Conservation (phyloP, 495 filamentous ascomycete genomes). For the Saxophila tyrrhenica region DNA sequence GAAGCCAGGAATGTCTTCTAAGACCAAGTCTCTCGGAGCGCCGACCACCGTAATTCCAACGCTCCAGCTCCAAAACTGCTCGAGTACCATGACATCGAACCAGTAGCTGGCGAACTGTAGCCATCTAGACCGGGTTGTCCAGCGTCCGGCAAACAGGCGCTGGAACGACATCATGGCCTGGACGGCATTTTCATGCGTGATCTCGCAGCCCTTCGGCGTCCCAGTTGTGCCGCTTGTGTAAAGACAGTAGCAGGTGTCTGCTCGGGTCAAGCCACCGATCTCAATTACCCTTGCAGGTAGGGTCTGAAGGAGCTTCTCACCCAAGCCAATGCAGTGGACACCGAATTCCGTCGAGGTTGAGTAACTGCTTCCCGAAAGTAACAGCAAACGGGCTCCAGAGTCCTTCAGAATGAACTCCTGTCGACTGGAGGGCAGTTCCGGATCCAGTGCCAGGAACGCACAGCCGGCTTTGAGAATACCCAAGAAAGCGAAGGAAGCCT, state of each 20-base stretch:
- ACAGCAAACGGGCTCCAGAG: slow-evolving; percentile 41
- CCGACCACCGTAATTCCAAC: slow-evolving; percentile 70
- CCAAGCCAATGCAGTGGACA: neutral
- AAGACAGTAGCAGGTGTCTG: slow-evolving; percentile 49
- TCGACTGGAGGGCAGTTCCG: slow-evolving; percentile 46
- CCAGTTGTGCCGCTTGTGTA: slow-evolving; percentile 81
- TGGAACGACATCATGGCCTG: slow-evolving; percentile 68
- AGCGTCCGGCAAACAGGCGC: slow-evolving; percentile 53
- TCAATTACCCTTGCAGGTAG: neutral
- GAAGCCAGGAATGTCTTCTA: slow-evolving; percentile 60
- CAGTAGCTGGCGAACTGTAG: slow-evolving; percentile 83
- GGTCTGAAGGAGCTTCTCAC: neutral
- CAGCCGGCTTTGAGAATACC: slow-evolving; percentile 75
- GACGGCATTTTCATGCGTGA: slow-evolving; percentile 63
- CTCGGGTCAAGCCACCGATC: neutral
- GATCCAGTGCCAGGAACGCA: slow-evolving; percentile 67
- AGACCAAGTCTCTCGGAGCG: slow-evolving; percentile 63
- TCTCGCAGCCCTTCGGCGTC: slow-evolving; percentile 63
- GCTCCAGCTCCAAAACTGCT: slow-evolving; percentile 85
- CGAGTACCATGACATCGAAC: slow-evolving; percentile 78
- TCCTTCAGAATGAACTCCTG: slow-evolving; percentile 57
- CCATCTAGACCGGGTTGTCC: slow-evolving; percentile 60
- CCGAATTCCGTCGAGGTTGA: neutral
- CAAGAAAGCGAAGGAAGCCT: slow-evolving; percentile 66
- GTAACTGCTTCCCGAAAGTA: slow-evolving; percentile 20